A percentile compares a stretch with the other conserved stretches of the same genome.
Evolutionary conservation across 768 basidiomycete genomes (phyloP).

Genomic region (Mrakia frigida): DNA sequence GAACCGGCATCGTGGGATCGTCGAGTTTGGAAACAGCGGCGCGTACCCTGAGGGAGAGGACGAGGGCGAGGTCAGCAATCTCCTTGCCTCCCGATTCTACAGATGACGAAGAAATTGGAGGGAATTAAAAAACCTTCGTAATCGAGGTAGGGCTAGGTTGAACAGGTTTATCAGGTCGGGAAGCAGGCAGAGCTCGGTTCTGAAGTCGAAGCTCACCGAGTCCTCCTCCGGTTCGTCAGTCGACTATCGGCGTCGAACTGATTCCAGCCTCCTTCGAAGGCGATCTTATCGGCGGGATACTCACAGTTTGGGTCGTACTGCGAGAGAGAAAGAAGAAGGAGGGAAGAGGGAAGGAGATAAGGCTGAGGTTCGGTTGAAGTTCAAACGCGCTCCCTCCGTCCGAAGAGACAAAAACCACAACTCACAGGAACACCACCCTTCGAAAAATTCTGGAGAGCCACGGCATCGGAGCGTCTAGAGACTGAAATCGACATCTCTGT

Average conservation of each 20-base stretch:
- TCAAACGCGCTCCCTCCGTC: background rate
- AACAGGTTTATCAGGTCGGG: background rate
- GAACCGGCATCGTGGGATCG: background rate
- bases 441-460: background rate
- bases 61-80: background rate
- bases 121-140: background rate
- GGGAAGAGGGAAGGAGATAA: background rate
- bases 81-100: no score
- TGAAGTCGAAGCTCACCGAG: background rate
- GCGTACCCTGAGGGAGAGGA: background rate
- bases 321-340: background rate
- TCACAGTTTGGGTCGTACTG: background rate
- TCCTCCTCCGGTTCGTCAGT: background rate
- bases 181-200: background rate
- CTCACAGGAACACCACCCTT: background rate
- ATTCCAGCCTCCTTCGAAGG: background rate
- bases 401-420: background rate
- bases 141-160: background rate
- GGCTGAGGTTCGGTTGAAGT: no score
- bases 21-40: background rate
- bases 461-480: background rate
- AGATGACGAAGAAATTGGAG: no score
- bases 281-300: background rate
- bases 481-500: background rate
- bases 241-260: background rate